Base-by-base conservation (phyloP, 441 rosid species). In the Geranium incanum region DNA sequence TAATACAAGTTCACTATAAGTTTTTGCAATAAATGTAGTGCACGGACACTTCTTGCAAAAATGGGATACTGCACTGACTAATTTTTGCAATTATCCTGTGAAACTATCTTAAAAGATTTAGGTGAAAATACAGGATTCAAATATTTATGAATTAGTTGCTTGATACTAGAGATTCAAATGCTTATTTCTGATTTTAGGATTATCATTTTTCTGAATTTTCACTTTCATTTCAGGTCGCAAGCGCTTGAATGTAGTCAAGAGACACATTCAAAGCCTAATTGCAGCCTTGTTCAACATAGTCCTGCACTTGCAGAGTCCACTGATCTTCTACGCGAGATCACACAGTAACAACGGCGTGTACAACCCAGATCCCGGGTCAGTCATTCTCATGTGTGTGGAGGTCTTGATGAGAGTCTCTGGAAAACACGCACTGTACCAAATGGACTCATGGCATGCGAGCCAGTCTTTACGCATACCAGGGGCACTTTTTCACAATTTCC, bases 381-480 rank as follows among this genome's bases (percentile, higher is more conserved):
- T 88, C 72, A 81, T 91, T 79, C 93, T 90, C 69, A 92, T 92
- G 98, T 89, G 92, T 79, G 83, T 89, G 76, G 93, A 90, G 85
- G 90, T 90, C 38, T 82, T 95, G 79, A 87, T 86, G 68, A 88
- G 91, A 86, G 74, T 89, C 78, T 86, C 85, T 72, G 93, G 91
- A 76, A 92, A 91, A 77, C 88, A 77, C 71, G 84, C 86, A 68
- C 76, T 85, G 75, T 89, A 87, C 79, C 83, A 78, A 71, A 78
- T 95, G 91, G 85, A 89, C 76, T 77, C 90, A 18, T 92, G 89
- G 80, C 98, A 90, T 72, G 77, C 92, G 70, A 86, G 85, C 71
- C 96, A 89, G 76, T 84, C 87, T 72, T 70, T 95, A 79, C 88
- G 75, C 45, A 77, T 89, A 62, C 92, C 98, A 19, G 93, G 84